Percentiles rank a stretch among this genome's conserved stretches.
Conservation (phyloP, 2,329 filamentous ascomycete genomes). For the Zasmidium cellare region DNA sequence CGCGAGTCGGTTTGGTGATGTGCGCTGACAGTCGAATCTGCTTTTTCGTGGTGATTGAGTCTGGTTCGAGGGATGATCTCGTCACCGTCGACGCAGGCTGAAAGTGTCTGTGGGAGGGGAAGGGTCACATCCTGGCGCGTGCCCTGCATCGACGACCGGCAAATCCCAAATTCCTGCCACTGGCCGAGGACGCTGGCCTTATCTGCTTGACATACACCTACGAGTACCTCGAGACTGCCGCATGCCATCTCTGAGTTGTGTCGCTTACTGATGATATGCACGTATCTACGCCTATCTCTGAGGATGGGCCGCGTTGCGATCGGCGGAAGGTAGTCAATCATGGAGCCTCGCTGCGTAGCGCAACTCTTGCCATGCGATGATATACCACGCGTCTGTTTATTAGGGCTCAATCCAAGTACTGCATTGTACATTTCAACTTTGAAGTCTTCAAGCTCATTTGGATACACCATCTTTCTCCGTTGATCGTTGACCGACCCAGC, state of each 20-base stretch:
- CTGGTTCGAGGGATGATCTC: no score
- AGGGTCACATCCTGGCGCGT: no score
- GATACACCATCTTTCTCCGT: neutral
- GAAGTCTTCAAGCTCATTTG: no score
- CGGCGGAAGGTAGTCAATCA: neutral
- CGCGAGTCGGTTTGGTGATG: neutral
- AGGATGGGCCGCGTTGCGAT: neutral
- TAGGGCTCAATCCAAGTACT: no score
- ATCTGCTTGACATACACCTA: neutral
- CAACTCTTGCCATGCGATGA: neutral
- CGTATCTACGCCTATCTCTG: neutral
- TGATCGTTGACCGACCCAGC: neutral
- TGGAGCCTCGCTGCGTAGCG: neutral
- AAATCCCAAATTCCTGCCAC: no score
- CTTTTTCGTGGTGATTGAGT: no score
- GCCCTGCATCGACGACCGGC: no score
- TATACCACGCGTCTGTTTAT: neutral
- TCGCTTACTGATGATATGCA: neutral
- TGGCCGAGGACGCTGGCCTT: neutral
- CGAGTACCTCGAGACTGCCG: neutral
- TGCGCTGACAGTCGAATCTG: no score
- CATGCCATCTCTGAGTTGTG: neutral
- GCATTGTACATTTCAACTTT: no score
- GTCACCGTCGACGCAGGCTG: no score
- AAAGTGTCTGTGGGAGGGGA: no score